Base-by-base conservation (phyloP, 192 early-diverging fungal species). In the Thamnidium elegans region DNA sequence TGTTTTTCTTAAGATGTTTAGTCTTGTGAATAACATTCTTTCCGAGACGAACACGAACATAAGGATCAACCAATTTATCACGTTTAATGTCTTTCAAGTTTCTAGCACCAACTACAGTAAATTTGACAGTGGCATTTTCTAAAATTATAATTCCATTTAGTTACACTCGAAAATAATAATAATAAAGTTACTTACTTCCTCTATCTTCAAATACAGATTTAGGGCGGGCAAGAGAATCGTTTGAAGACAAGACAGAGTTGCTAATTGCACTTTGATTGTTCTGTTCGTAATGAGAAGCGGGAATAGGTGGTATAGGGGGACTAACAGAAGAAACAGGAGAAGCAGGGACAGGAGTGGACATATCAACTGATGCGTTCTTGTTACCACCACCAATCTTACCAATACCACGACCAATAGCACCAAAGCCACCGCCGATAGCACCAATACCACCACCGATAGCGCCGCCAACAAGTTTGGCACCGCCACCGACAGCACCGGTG, bases 1-100 rank as follows among this genome's bases (percentile, higher is more conserved):
- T 55, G 4, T 72, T 87, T 67, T 89, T 90, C 76, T 89, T 91
- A 50, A 83, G 74, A 3, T 80, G 73, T 53, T 78, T 68, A 17
- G 89, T 92, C 74, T 91, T 90, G 69, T 75, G 60, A 11, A 94
- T 42, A n/a, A 63, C 79, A 36, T 85, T 87, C 47, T 71, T 74
- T 55, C 84, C 83, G 13, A 82, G 67, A 34, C 72, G 51, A 20
- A 87, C 73, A 44, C 75, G 80, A 13, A 88, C 82, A 67, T 83
- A 91, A 13, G 89, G 85, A 52, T 90, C 85, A 4, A 19, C 6
- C 4, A 15, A 13, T 19, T 48, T 48, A 19, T 19, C 17, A 19
- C 17, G 46, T 15, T 47, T 65, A 14, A 75, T 73, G 3, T 19
- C 20, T 39, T 63, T 60, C n/a, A 84, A 65, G 13, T 72, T 69